A percentile compares a stretch with the other conserved stretches of the same genome.
Conservation (phyloP, 1,284 basidiomycete species). For the Cerioporus squamosus region DNA sequence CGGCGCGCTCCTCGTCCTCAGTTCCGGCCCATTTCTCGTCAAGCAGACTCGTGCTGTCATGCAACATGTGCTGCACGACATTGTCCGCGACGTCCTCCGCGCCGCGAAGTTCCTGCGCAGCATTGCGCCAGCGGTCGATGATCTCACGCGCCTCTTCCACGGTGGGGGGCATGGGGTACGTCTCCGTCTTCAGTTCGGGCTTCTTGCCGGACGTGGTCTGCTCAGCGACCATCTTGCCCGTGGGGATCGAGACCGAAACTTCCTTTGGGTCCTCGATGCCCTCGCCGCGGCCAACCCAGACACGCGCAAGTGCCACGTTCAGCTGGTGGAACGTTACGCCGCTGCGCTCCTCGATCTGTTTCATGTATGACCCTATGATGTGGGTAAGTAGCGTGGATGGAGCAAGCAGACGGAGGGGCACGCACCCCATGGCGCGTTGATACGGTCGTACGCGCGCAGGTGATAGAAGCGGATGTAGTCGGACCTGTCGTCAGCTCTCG, state of each 20-base stretch:
- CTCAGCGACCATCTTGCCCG: constrained; percentile 45
- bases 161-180: constrained; percentile 66
- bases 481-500: constrained; percentile 45
- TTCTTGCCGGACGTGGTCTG: constrained; percentile 40
- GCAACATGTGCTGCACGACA: constrained; percentile 79
- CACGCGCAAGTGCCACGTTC: constrained; percentile 84
- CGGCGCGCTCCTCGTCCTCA: constrained; percentile 80
- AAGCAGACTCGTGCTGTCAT: constrained; percentile 58
- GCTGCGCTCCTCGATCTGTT: constrained; percentile 72
- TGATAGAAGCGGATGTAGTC: constrained; percentile 91
- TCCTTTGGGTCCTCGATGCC: constrained; percentile 48
- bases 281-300: constrained; percentile 70
- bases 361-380: constrained; percentile 56
- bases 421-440: constrained; percentile 78
- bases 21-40: constrained; percentile 86
- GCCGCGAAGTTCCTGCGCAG: constrained; percentile 54
- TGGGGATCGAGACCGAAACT: constrained; percentile 55
- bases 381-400: background rate
- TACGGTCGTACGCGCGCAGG: constrained; percentile 87
- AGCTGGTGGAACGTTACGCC: constrained; percentile 85
- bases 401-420: background rate
- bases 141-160: constrained; percentile 68
- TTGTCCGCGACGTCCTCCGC: constrained; percentile 71
- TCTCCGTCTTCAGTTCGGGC: constrained; percentile 57
- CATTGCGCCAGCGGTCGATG: constrained; percentile 70